Percentiles rank a stretch among this genome's conserved stretches.
Conservation (phyloP, 352 stramenopile species). For the Phytophthora idaei region DNA sequence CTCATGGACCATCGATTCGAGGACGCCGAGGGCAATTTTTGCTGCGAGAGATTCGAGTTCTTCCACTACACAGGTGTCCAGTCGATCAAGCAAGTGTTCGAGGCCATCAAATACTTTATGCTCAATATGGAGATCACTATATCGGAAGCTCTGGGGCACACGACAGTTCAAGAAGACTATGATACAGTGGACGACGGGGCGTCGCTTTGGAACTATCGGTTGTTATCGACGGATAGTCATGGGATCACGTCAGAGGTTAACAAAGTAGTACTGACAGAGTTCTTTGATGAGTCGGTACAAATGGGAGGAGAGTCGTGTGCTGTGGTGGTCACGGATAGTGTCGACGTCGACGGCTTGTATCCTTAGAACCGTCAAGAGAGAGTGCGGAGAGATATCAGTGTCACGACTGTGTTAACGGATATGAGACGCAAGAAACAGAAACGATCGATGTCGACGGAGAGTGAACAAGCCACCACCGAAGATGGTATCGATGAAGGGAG, state of each 20-base stretch:
- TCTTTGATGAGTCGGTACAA: constrained; percentile 27
- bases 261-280: constrained; percentile 37
- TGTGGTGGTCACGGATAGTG: constrained; percentile 44
- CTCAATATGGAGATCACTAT: constrained; percentile 67
- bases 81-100: constrained; percentile 60
- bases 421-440: constrained; percentile 19
- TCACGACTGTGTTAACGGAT: constrained; percentile 33
- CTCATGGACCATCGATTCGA: constrained; percentile 33
- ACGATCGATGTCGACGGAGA: constrained; percentile 7
- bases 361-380: constrained; percentile 42
- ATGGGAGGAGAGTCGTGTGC: constrained; percentile 31
- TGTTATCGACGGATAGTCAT: constrained; percentile 42
- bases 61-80: constrained; percentile 46
- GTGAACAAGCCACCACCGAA: not conserved
- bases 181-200: constrained; percentile 34
- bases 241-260: constrained; percentile 33
- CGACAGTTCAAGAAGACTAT: constrained; percentile 59
- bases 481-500: too few species aligned
- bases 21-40: constrained; percentile 39
- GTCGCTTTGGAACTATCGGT: constrained; percentile 46
- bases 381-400: constrained; percentile 47
- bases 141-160: constrained; percentile 50
- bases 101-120: constrained; percentile 51
- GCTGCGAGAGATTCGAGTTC: constrained; percentile 41
- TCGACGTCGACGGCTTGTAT: constrained; percentile 52